Evolutionary conservation across 2,329 filamentous ascomycete genomes (phyloP).

Genomic region (Simplicillium aogashimaense): DNA sequence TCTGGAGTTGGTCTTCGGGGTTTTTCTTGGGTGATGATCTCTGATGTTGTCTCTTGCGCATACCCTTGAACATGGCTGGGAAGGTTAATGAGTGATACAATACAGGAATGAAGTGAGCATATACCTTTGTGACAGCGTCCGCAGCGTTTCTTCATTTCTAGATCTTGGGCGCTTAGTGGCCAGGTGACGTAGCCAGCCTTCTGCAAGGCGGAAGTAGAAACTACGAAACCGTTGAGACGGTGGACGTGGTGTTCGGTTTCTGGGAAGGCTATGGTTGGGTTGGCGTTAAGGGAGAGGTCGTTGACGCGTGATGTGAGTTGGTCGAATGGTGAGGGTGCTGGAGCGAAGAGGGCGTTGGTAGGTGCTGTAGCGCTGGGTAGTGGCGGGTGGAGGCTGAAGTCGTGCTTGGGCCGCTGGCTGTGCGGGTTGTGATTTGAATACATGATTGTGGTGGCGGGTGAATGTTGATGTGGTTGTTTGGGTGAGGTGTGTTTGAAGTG

Average conservation of each 20-base stretch:
- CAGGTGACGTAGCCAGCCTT: conserved; percentile 16
- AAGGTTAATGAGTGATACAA: not conserved
- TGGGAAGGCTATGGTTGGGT: conserved; percentile 5
- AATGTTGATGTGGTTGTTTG: no score
- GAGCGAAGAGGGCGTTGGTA: no score
- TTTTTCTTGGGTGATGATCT: conserved; percentile 1
- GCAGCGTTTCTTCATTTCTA: conserved; percentile 21
- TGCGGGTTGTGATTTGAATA: no score
- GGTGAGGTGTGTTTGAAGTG: no score
- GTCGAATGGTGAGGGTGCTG: no score
- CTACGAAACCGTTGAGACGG: conserved; percentile 10
- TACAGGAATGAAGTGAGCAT: not conserved
- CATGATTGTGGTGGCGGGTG: no score
- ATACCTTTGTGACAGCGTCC: conserved; percentile 15
- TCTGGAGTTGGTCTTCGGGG: conserved; percentile 5
- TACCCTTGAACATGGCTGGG: no score
- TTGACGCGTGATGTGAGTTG: not conserved
- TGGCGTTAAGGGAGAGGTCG: not conserved
- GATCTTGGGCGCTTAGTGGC: conserved; percentile 11
- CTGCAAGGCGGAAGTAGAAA: conserved; percentile 10
- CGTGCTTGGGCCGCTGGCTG: no score
- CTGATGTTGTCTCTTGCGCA: no score
- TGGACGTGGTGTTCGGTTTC: conserved; percentile 11
- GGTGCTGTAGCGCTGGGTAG: no score
- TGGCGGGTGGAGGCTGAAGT: no score